Evolutionary conservation across 169 alveolate species (phyloP), one percentile per base, ranked within the genome.

Genomic region (Eimeria necatrix): DNA sequence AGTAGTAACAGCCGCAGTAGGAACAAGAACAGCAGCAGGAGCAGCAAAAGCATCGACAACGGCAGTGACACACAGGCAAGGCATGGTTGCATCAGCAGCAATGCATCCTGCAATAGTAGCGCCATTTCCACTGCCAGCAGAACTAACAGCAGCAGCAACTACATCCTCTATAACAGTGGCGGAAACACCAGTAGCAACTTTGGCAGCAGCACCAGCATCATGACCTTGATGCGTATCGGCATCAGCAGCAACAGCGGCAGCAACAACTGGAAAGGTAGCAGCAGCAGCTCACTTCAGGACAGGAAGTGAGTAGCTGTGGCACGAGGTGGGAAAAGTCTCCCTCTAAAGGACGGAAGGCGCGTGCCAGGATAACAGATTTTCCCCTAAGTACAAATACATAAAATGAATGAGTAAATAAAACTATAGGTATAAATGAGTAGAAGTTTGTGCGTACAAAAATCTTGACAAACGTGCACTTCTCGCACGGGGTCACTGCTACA

Each of bases 121-220:
- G 20, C 68, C 68, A 56, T 10, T 10, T 56, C 2, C 68, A 56
- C 68, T 32, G 41, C 41, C 0, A 32, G 41, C 68, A 56, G 68
- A 18, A 56, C 4, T 3, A 12, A 18, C 2, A 56, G 68, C 68
- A 56, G 68, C 68, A 56, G 68, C 68, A 56, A 18, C 68, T 12
- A 18, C 68, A 56, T 10, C 68, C 12, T 10, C 68, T 1, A 18
- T 3, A 56, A 18, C 22, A 56, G 20, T 18, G 20, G 20, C 22
- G 0, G 68, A 18, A 56, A 10, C 20, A 56, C 68, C 41, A 71
- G 81, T 4, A 73, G 84, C 32, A 8, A 20, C 4, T 7, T 12
- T 0, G 6, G 84, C 84, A 26, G 84, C 26, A 73, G 84, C 56
- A 41, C 26, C 84, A 73, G 71, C 88, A 7, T 14, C 70, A 80